Base-by-base conservation (phyloP, 805 yeast species). In the Ogataea paraovalis region DNA sequence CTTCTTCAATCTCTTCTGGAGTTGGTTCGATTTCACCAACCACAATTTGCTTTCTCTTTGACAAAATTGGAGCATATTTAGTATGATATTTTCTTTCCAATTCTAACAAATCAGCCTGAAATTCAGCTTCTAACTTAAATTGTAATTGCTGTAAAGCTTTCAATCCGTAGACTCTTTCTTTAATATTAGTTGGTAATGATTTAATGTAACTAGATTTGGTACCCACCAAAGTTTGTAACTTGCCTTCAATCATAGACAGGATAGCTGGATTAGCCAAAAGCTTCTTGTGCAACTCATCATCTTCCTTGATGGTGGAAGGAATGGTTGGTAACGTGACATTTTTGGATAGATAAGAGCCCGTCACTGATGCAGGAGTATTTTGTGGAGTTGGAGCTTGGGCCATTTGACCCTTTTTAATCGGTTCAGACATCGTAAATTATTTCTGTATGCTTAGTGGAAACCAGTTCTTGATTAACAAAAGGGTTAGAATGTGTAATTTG, bases 381-480 rank as follows among this genome's bases (percentile, higher is more conserved):
- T 94, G 99, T 4, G 99, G 99, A 1, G 99, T 94, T 40, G 99
- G 99, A 6, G 99, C 98, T 60, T 83, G 81, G 53, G 92, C 85
- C 55, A 87, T 80, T 64, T 87, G 88, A 64, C 85, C 85, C 65
- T 76, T 78, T 73, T 84, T 86, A 69, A 90, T 90, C 37, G 96
- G 96, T 69, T 85, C 92, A 42, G 92, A 80, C 97, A 90, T 89
- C 34, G 46, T 41, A 19, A 12, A 8, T 8, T 20, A 43, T 39
- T 36, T 34, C n/a, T 33, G 43, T 27, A 12, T 6, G 22, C 16
- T 18, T 40, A 14, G 14, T 25, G 34, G n/a, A 4, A 37, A 20
- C 20, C 19, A 37, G 40, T 8, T n/a, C 3, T 16, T 6, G 16
- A n/a, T 16, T 5, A 34, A 16, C 4, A n/a, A 20, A 7, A 34